Conservation (phyloP, 768 basidiomycete species). For the Boletus tylopilopsis region DNA sequence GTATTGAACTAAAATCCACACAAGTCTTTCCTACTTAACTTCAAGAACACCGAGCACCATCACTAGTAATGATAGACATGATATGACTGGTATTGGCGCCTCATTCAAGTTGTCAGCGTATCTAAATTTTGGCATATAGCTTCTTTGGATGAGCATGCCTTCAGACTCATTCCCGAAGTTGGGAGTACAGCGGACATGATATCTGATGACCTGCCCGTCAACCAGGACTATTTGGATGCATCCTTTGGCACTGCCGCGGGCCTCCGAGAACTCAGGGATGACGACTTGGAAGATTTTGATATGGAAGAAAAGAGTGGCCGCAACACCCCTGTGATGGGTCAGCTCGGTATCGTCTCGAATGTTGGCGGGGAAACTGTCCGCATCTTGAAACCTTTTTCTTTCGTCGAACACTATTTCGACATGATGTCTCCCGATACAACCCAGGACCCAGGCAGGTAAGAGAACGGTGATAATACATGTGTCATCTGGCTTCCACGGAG, state of each 20-base stretch:
- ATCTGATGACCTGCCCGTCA: conserved; percentile 84
- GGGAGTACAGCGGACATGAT: conserved; percentile 86
- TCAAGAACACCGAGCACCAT: conserved; percentile 7
- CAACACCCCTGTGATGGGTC: conserved; percentile 18
- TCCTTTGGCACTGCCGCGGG: conserved; percentile 79
- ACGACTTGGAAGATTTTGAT: conserved; percentile 69
- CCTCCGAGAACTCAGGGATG: conserved; percentile 65
- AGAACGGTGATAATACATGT: not conserved
- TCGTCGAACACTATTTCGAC: conserved; percentile 74
- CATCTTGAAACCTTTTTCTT: conserved; percentile 62
- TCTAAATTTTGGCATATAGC: conserved; percentile 35
- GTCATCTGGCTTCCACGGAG: conserved; percentile 26
- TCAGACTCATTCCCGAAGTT: conserved; percentile 69
- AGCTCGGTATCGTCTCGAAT: conserved; percentile 49
- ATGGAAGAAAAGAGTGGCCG: conserved; percentile 18
- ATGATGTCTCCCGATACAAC: conserved; percentile 53
- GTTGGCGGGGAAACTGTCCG: conserved; percentile 85
- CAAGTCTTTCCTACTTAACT: conserved; percentile 10
- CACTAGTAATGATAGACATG: conserved; percentile 1
- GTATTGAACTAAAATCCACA: not conserved
- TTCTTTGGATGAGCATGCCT: conserved; percentile 81
- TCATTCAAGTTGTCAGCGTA: not conserved
- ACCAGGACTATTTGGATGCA: conserved; percentile 82
- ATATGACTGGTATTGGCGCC: conserved; percentile 29
- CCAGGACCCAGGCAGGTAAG: conserved; percentile 47